Percentiles rank a stretch among this genome's conserved stretches.
phyloP scores from a whole-genome alignment of 2,329 filamentous ascomycete genomes.

The Sphaerostilbella broomeana region DNA sequence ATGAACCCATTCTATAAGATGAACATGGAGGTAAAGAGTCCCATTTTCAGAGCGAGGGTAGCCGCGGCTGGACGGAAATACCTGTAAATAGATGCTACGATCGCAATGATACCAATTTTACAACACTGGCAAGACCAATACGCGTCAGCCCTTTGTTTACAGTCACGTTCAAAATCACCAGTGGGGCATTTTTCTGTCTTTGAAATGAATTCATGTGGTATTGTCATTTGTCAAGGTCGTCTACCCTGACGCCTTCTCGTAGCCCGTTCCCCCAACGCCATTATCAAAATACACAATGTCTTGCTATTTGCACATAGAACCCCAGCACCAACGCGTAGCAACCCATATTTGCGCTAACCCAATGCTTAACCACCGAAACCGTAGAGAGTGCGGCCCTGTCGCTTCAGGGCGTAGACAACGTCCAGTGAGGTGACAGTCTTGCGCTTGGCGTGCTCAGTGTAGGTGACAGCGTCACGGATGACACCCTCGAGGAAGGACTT shows the following conservation, averaged over 20 bases:
- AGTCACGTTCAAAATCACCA: too few species aligned
- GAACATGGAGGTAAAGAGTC: conserved; percentile 79
- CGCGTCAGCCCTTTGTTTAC: too few species aligned
- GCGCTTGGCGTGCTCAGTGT: conserved; percentile 75
- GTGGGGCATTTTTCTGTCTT: too few species aligned
- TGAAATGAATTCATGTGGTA: conserved; percentile 17
- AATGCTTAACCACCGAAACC: conserved; percentile 74
- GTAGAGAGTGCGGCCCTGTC: conserved; percentile 72
- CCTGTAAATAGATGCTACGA: conserved; percentile 51
- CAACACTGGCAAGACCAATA: too few species aligned
- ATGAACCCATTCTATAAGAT: conserved; percentile 95
- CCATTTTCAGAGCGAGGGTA: conserved; percentile 76
- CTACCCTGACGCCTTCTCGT: conserved; percentile 31
- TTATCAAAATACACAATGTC: conserved; percentile 18
- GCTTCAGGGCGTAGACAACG: conserved; percentile 62
- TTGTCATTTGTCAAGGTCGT: conserved; percentile 23
- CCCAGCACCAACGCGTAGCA: conserved; percentile 6
- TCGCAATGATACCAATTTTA: too few species aligned
- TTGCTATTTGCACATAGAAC: conserved; percentile 13
- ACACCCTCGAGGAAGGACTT: conserved; percentile 74
- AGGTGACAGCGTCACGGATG: conserved; percentile 71
- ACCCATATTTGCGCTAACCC: conserved; percentile 14
- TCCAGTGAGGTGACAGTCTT: conserved; percentile 70
- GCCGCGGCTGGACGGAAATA: conserved; percentile 89
- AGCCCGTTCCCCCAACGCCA: conserved; percentile 26